Conservation (phyloP, 352 stramenopile species). For the Pythium guiyangense region DNA sequence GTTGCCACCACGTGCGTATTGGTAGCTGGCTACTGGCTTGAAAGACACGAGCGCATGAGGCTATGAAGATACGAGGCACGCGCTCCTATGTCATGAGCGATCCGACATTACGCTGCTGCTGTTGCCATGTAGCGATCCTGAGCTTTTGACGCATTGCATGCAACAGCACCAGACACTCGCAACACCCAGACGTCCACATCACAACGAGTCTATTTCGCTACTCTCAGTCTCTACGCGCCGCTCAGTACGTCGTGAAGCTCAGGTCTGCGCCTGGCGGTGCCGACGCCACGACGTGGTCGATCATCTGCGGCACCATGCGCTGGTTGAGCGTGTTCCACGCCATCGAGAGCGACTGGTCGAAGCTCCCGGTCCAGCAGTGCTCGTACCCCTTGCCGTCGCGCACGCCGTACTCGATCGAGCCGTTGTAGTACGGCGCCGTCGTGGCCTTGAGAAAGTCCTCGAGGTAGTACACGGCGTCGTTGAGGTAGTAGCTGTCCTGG, state of each 20-base stretch:
- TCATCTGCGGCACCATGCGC: constrained; percentile 63
- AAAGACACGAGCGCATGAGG: too few relatives aligned
- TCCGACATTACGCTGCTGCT: too few relatives aligned
- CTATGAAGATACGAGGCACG: too few relatives aligned
- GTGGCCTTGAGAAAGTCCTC: constrained; percentile 67
- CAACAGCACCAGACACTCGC: too few relatives aligned
- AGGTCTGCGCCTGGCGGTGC: constrained; percentile 39
- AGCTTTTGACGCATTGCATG: too few relatives aligned
- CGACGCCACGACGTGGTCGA: constrained; percentile 49
- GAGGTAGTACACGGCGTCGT: constrained; percentile 65
- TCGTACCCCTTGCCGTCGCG: constrained; percentile 61
- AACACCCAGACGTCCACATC: too few relatives aligned
- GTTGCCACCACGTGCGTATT: too few relatives aligned
- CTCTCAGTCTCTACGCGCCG: too few relatives aligned
- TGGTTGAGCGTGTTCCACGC: constrained; percentile 73
- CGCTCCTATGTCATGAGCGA: too few relatives aligned
- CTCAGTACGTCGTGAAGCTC: constrained; percentile 49
- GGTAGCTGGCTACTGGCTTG: too few relatives aligned
- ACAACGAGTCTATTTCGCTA: too few relatives aligned
- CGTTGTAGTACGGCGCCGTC: constrained; percentile 60
- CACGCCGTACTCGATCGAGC: constrained; percentile 66
- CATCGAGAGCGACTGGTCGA: constrained; percentile 61
- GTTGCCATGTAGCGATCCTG: too few relatives aligned
- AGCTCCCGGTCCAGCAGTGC: constrained; percentile 76
- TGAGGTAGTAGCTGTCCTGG: constrained; percentile 75